phyloP scores from a whole-genome alignment of 129 eudicot species.

The Saposhnikovia divaricata region DNA sequence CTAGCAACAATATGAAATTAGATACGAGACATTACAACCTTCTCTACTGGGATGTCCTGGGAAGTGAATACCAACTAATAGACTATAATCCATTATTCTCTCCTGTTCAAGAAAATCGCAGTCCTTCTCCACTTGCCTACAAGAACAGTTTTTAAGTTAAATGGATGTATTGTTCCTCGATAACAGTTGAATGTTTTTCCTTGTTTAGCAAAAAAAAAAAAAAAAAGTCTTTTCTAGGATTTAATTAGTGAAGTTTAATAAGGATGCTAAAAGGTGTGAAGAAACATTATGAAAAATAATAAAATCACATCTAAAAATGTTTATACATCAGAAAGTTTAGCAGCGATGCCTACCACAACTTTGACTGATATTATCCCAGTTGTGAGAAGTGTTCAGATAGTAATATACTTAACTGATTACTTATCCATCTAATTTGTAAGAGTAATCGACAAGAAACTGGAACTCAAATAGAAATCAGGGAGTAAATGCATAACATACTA shows the following conservation, averaged over 20 bases:
- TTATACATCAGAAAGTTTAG: neutral
- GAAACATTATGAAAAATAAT: neutral
- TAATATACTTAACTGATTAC: no score
- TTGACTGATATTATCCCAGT: neutral
- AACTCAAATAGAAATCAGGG: neutral
- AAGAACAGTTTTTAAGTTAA: neutral
- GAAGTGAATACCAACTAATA: slow-evolving; percentile 90
- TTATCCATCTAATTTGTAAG: neutral
- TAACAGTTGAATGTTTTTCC: neutral
- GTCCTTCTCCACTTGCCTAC: slow-evolving; percentile 81
- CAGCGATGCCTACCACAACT: neutral
- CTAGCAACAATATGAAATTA: slow-evolving; percentile 49
- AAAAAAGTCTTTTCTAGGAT: neutral
- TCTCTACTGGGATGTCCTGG: slow-evolving; percentile 72
- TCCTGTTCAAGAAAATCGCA: slow-evolving; percentile 91
- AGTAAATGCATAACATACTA: neutral
- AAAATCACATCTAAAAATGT: neutral
- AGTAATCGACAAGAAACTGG: neutral
- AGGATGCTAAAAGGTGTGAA: neutral
- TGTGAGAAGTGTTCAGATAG: neutral
- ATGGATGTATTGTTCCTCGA: neutral
- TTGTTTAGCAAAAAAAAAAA: no score
- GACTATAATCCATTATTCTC: slow-evolving; percentile 98
- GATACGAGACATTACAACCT: slow-evolving; percentile 83
- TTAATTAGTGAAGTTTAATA: neutral